These are phyloP conservation scores for Yarrowia keelungensis DNA, from an alignment of 805 yeast species.

Conservation along the genomic window DNA sequence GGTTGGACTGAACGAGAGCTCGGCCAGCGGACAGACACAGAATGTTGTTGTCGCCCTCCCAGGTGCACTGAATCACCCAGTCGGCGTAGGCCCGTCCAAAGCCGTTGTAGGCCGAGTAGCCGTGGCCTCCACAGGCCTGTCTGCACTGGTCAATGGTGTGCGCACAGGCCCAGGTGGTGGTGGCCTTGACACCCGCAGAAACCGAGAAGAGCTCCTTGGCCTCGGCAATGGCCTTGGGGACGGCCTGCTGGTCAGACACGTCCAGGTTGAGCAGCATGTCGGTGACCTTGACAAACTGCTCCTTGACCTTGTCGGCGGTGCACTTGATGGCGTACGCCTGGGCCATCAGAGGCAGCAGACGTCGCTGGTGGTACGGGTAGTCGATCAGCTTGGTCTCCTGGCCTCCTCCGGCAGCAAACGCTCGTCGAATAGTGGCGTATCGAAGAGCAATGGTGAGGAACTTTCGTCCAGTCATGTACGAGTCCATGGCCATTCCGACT, in stretches of 20 bases:
- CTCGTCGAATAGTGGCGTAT: slow-evolving; percentile 87
- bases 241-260: slow-evolving; percentile 57
- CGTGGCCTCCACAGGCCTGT: slow-evolving; percentile 96
- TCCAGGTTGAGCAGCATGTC: slow-evolving; percentile 54
- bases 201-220: slow-evolving; percentile 81
- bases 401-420: slow-evolving; percentile 64
- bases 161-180: slow-evolving; percentile 86
- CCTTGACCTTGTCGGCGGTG: slow-evolving; percentile 68
- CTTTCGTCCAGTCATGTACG: slow-evolving; percentile 79
- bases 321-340: slow-evolving; percentile 77
- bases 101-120: slow-evolving; percentile 88
- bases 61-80: slow-evolving; percentile 95
- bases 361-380: slow-evolving; percentile 86
- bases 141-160: slow-evolving; percentile 84
- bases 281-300: slow-evolving; percentile 54
- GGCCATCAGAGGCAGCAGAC: slow-evolving; percentile 82
- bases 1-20: slow-evolving; percentile 62
- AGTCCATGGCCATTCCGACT: slow-evolving; percentile 86
- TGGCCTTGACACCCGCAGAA: slow-evolving; percentile 86
- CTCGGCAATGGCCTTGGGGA: slow-evolving; percentile 59
- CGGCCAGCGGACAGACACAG: slow-evolving; percentile 85
- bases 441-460: slow-evolving; percentile 83
- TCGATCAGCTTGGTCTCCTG: slow-evolving; percentile 77
- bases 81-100: slow-evolving; percentile 87
- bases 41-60: slow-evolving; percentile 96